Conservation (phyloP, 2,329 filamentous ascomycete species). For the Exophiala oligosperma region DNA sequence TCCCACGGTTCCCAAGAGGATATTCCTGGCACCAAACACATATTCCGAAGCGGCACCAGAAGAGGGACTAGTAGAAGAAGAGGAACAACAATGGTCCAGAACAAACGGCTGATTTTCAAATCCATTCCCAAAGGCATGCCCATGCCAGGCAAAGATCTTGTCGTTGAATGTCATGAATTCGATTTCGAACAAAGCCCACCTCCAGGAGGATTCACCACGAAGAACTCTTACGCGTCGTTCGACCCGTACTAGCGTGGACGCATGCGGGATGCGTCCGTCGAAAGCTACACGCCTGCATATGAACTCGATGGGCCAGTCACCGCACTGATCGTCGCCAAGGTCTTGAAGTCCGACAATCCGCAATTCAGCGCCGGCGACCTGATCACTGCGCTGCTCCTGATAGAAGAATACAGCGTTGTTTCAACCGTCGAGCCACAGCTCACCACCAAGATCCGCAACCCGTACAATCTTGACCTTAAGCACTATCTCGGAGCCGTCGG, state of each 20-base stretch:
- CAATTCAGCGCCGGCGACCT: slow-evolving; percentile 39
- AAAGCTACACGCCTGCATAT: slow-evolving; percentile 70
- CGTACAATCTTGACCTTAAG: slow-evolving; percentile 22
- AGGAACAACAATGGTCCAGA: slow-evolving; percentile 40
- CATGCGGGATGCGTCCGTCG: slow-evolving; percentile 65
- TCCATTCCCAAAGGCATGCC: slow-evolving; percentile 65
- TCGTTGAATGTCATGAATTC: not conserved
- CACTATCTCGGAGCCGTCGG: slow-evolving; percentile 73
- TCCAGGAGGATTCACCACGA: slow-evolving; percentile 62
- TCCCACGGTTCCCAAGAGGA: slow-evolving; percentile 10
- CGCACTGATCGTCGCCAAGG: slow-evolving; percentile 59
- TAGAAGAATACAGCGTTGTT: too few species aligned
- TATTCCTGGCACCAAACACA: slow-evolving; percentile 15
- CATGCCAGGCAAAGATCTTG: slow-evolving; percentile 67
- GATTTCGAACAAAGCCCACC: slow-evolving; percentile 52
- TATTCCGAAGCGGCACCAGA: slow-evolving; percentile 19
- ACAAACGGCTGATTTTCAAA: slow-evolving; percentile 76
- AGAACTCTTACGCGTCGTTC: slow-evolving; percentile 62
- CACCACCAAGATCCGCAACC: too few species aligned
- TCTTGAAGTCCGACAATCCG: slow-evolving; percentile 68
- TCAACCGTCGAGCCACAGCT: too few species aligned
- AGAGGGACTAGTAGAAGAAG: too few species aligned
- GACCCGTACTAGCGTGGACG: slow-evolving; percentile 83
- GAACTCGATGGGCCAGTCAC: slow-evolving; percentile 63
- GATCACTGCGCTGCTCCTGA: too few species aligned